These are phyloP conservation scores for Lactarius psammicola DNA, from an alignment of 768 basidiomycete genomes.

Conservation along the genomic window DNA sequence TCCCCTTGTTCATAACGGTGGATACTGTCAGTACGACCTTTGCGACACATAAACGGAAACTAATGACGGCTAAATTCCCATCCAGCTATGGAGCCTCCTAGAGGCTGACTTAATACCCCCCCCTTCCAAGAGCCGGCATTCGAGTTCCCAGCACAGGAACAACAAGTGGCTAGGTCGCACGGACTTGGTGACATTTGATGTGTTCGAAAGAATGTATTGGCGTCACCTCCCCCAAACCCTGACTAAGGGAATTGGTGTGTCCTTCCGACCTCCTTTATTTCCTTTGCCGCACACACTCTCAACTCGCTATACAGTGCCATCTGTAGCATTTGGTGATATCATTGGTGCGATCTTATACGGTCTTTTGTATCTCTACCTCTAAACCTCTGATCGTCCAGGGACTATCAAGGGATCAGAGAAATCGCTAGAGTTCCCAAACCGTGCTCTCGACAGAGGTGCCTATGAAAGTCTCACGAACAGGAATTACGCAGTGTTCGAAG, in stretches of 20 bases:
- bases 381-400: conserved; percentile 35
- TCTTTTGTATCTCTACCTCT: not conserved
- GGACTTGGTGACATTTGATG: conserved; percentile 42
- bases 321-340: conserved; percentile 62
- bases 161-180: conserved; percentile 3
- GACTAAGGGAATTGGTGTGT: conserved; percentile 52
- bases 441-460: conserved; percentile 12
- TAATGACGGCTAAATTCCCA: not conserved
- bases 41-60: not conserved
- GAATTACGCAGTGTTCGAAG: conserved; percentile 43
- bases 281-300: not conserved
- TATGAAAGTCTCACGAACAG: conserved; percentile 11
- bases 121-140: conserved; percentile 4
- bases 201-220: conserved; percentile 58
- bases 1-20: conserved; percentile 69
- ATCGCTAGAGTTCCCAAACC: conserved; percentile 34
- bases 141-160: conserved; percentile 5
- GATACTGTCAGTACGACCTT: conserved; percentile 45
- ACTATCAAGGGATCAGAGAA: conserved; percentile 67
- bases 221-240: conserved; percentile 51
- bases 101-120: conserved; percentile 44
- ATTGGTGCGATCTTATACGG: conserved; percentile 42
- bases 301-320: conserved; percentile 46
- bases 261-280: conserved; percentile 1
- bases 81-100: conserved; percentile 48